phyloP scores from a whole-genome alignment of 179 eudicot species.

The Carnegiea gigantea region DNA sequence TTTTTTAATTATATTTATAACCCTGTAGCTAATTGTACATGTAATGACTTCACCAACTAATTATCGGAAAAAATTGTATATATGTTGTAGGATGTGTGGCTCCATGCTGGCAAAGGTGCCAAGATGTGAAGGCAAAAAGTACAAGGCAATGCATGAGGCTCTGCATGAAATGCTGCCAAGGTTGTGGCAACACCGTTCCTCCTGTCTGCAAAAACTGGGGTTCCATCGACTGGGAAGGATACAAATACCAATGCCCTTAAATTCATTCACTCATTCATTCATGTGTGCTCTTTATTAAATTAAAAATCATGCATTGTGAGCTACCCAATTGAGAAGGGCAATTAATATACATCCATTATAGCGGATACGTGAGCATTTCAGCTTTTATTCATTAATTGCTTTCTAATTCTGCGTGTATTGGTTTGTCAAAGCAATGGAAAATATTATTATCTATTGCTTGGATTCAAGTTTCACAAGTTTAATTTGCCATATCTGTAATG shows the following conservation, averaged over 20 bases:
- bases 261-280: not conserved
- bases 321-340: not conserved
- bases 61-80: not conserved
- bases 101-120: slow-evolving; percentile 3
- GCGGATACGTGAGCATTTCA: too few species aligned
- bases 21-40: too few species aligned
- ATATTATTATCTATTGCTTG: too few species aligned
- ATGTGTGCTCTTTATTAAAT: too few species aligned
- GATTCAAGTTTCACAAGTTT: too few species aligned
- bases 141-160: slow-evolving; percentile 9
- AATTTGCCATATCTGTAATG: too few species aligned
- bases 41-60: not conserved
- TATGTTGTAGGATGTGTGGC: not conserved
- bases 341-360: not conserved
- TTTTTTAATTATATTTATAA: too few species aligned
- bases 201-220: slow-evolving; percentile 2
- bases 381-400: not conserved
- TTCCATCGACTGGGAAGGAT: not conserved
- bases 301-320: not conserved
- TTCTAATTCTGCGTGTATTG: too few species aligned
- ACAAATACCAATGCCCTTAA: slow-evolving; percentile 3
- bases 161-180: slow-evolving; percentile 8
- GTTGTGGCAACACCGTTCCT: not conserved
- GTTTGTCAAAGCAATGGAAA: too few species aligned
- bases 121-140: not conserved